Base-by-base conservation (phyloP, 2,329 filamentous ascomycete genomes). In the Aspergillus sp. region DNA sequence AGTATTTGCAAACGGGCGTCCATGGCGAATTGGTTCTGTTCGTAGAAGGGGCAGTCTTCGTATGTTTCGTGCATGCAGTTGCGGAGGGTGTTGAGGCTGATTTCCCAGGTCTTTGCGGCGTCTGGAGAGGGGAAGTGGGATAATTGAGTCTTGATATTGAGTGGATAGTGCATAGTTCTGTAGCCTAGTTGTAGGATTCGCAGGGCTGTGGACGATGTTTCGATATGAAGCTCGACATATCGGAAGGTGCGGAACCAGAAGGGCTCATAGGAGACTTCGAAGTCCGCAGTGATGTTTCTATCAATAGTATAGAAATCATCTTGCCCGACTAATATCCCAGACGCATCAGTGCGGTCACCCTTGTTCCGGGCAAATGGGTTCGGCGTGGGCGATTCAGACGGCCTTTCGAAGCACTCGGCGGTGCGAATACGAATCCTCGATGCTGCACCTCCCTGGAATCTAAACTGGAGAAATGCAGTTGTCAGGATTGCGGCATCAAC, bases 211-310 rank as follows among this genome's bases (percentile, higher is more conserved):
- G 24, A 6, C n/a, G 5, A 3, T 1, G 58, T 57, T 12, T 11
- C 3, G n/a, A 60, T 57, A 0, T 17, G 9, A 0, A 60, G n/a
- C 24, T 51, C 39, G 15, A 51, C n/a, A n/a, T 57, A 60, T 50
- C 58, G 58, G 24, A 60, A 57, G 13, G 54, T 57, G 7, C 54
- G 54, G 51, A 57, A 54, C 54, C 58, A 60, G 51, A 57, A 60
- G 7, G 58, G 42, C 7, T 42, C 46, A 15, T 54, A 57, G 1
- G 7, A 2, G 17, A 34, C 22, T 1, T 12, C 1, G 0, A 15
- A n/a, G 5, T 51, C 17, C 1, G 22, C n/a, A 4, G 39, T 9
- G 2, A 41, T 39, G 22, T 17, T 20, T 1, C 30, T 12, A 4
- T 42, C 13, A 17, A 54, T n/a, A 6, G 50, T 57, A 8, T 60